These are phyloP conservation scores for Talaromyces islandicus DNA, from an alignment of 2,329 filamentous ascomycete species.

Conservation along the genomic window DNA sequence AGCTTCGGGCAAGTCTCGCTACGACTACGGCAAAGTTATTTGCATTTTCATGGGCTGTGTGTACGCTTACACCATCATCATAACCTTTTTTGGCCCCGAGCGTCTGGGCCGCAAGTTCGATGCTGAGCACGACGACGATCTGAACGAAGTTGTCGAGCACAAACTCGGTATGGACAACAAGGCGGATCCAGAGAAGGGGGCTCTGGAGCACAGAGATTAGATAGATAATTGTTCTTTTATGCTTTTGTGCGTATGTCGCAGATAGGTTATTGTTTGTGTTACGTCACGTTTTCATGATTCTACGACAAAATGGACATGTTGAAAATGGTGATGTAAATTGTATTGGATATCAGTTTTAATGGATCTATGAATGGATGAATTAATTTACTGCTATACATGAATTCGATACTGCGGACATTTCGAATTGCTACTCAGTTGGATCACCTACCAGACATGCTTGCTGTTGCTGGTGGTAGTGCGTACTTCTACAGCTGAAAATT, in stretches of 20 bases:
- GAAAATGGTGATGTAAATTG: background rate
- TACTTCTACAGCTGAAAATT: no score
- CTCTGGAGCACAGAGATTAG: slow-evolving; percentile 4
- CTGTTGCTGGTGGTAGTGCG: no score
- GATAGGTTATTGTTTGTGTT: background rate
- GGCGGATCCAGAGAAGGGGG: slow-evolving; percentile 25
- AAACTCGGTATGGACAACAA: slow-evolving; percentile 21
- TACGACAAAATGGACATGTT: background rate
- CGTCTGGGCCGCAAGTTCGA: slow-evolving; percentile 42
- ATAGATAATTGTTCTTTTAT: background rate
- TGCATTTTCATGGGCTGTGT: slow-evolving; percentile 89
- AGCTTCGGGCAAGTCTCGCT: slow-evolving; percentile 46
- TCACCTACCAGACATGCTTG: no score
- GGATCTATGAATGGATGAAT: background rate
- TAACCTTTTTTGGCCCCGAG: slow-evolving; percentile 45
- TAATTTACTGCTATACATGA: background rate
- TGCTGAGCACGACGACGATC: slow-evolving; percentile 42
- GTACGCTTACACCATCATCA: slow-evolving; percentile 55
- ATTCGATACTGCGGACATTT: background rate
- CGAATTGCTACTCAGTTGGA: no score
- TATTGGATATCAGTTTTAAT: background rate
- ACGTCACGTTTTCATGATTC: background rate
- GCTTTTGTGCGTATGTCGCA: background rate
- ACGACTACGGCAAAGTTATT: slow-evolving; percentile 76
- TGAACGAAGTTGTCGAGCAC: slow-evolving; percentile 37